Percentiles rank a stretch among this genome's conserved stretches.
Evolutionary conservation across 106 monocot genomes (phyloP).

Genomic region (Dendrobium nobile): DNA sequence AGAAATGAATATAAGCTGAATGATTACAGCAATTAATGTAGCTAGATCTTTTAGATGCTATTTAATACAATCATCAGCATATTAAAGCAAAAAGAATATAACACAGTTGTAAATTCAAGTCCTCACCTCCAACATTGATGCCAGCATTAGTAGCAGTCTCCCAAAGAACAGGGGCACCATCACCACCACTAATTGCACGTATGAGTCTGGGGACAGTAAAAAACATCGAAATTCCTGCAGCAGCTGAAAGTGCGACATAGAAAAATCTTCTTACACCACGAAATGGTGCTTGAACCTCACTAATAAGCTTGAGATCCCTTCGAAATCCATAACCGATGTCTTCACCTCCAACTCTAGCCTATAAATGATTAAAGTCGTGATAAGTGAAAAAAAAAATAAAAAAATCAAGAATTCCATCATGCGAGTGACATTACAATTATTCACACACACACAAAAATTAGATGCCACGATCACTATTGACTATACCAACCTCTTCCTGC

Average conservation of each 20-base stretch:
- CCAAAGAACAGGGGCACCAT: conserved; percentile 73
- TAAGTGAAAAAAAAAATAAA: not conserved
- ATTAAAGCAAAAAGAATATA: not conserved
- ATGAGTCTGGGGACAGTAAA: conserved; percentile 89
- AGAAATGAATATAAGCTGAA: not conserved
- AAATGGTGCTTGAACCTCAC: conserved; percentile 99
- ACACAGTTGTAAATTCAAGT: not conserved
- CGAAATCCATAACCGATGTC: conserved; percentile 93
- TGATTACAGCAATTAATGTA: not conserved
- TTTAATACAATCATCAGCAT: not conserved
- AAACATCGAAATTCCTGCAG: conserved; percentile 86
- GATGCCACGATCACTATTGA: not conserved
- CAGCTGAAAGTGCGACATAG: conserved; percentile 80
- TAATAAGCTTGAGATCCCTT: conserved; percentile 96
- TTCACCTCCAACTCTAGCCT: conserved; percentile 85
- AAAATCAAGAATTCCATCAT: not conserved
- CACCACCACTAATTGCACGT: conserved; percentile 73
- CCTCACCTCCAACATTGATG: conserved; percentile 91
- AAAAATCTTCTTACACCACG: conserved; percentile 98
- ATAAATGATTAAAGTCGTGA: conserved; percentile 4
- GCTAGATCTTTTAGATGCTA: not conserved
- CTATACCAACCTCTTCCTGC: conserved; percentile 78
- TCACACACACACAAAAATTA: not conserved
- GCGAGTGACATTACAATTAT: not conserved
- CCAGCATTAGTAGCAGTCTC: conserved; percentile 76